Evolutionary conservation across 2,329 filamentous ascomycete genomes (phyloP).

Genomic region (Coniella vitis): DNA sequence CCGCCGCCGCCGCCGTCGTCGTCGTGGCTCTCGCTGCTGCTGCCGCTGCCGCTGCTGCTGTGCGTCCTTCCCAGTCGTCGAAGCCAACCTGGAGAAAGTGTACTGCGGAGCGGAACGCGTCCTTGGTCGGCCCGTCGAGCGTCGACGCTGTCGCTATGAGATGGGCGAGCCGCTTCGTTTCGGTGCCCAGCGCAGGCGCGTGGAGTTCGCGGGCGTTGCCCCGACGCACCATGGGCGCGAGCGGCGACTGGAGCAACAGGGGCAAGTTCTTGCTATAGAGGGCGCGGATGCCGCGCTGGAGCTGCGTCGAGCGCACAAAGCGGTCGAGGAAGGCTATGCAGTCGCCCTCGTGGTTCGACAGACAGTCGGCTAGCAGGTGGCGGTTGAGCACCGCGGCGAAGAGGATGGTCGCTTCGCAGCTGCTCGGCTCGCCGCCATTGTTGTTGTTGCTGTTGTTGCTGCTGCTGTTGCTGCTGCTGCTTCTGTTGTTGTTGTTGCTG

Average conservation of each 20-base stretch:
- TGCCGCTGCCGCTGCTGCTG: no score
- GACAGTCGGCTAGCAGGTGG: constrained; percentile 41
- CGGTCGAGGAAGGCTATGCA: constrained; percentile 34
- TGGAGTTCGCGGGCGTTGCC: background rate
- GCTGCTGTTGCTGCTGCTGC: no score
- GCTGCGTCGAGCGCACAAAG: constrained; percentile 32
- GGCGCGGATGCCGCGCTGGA: constrained; percentile 38
- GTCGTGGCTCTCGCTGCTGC: background rate
- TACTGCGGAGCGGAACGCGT: background rate
- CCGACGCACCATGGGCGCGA: constrained; percentile 21
- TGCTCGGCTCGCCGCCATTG: constrained; percentile 25
- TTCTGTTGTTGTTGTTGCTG: no score
- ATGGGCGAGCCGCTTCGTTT: background rate
- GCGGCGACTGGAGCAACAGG: constrained; percentile 28
- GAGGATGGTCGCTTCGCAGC: constrained; percentile 34
- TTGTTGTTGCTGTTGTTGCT: no score
- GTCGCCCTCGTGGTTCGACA: constrained; percentile 30
- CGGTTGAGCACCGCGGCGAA: constrained; percentile 39
- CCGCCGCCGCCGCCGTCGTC: no score
- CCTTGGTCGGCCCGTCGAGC: background rate
- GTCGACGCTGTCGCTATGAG: background rate
- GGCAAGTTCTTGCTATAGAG: constrained; percentile 28
- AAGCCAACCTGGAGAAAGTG: constrained; percentile 4
- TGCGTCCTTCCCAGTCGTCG: background rate
- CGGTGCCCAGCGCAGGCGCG: background rate